phyloP scores from a whole-genome alignment of 768 basidiomycete genomes.

The Macrolepiota fuliginosa region DNA sequence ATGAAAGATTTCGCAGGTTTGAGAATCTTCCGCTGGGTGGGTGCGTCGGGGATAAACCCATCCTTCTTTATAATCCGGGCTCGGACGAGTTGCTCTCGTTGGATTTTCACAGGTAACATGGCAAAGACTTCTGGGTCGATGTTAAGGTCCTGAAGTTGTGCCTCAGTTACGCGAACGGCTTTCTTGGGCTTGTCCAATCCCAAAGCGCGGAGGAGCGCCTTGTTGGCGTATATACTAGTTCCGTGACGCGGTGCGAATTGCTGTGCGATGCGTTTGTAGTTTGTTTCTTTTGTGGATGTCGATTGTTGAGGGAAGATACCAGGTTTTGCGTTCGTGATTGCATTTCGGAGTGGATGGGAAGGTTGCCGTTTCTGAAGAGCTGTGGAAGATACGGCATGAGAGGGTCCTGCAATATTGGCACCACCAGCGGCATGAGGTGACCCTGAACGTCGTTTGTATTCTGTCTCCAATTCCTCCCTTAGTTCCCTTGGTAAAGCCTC shows the following conservation, averaged over 20 bases:
- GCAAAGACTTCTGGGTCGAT: constrained; percentile 67
- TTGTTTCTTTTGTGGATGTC: constrained; percentile 30
- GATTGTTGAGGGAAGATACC: constrained; percentile 29
- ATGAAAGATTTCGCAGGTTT: constrained; percentile 47
- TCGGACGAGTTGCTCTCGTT: constrained; percentile 70
- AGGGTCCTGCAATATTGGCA: background rate
- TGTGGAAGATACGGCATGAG: background rate
- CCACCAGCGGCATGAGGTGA: constrained; percentile 32
- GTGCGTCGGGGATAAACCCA: constrained; percentile 36
- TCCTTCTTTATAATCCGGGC: constrained; percentile 48
- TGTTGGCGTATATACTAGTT: constrained; percentile 33
- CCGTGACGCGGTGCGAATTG: constrained; percentile 42
- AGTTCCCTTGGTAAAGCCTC: constrained; percentile 70
- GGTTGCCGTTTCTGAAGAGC: background rate
- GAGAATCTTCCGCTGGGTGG: constrained; percentile 37
- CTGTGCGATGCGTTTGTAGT: constrained; percentile 53
- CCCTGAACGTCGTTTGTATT: constrained; percentile 60
- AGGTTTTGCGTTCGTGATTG: constrained; percentile 13
- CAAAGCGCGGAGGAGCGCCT: constrained; percentile 30
- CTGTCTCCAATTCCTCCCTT: constrained; percentile 63
- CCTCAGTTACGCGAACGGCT: constrained; percentile 45
- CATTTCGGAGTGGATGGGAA: background rate
- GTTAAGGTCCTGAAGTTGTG: constrained; percentile 56
- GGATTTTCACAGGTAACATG: constrained; percentile 59
- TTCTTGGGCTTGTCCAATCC: constrained; percentile 27